Base-by-base conservation (phyloP, 164 flowering plant species). In the Magnolia officinalis region DNA sequence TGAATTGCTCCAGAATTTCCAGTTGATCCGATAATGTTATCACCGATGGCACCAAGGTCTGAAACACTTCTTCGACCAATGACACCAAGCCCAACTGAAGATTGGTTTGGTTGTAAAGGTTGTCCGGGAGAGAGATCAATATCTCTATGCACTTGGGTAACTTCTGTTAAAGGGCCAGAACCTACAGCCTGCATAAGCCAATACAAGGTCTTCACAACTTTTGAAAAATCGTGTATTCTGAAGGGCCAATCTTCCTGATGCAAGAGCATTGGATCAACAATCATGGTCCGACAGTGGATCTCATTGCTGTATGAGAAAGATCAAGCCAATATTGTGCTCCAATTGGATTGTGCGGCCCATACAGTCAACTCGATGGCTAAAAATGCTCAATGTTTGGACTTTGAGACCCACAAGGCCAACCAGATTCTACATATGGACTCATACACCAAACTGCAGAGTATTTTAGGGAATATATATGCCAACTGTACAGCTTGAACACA, bases 11-110 rank as follows among this genome's bases (percentile, higher is more conserved):
- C 92, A 72, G 91, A 80, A 78, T 65, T 86, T 20, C 80, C 63
- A 78, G 84, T 59, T 68, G 88, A 84, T 45, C 87, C 92, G 77
- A 87, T 79, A 50, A 93, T 83, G 78, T 73, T 96, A 79, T 94
- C 97, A 72, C 98, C 98, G 82, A 96, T 89, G 24, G 97, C 89
- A 73, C 99, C 98, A 84, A 94, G 92, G 77, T 96, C 98, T 64
- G 98, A 84, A 72, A 86, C 87, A 82, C 98, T 92, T 90, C 97
- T 88, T 72, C 98, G 88, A 74, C 99, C 99, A 84, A 96, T 96
- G 50, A 94, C 95, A 75, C 99, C 99, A 74, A 91, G 91, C 72
- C 85, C 85, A 50, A 80, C 84, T 76, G 96, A 86, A 55, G 96
- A 81, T 74, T 90, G 97, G 78, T 76, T 85, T 16, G 95, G 75